Evolutionary conservation across 768 basidiomycete species (phyloP).

Genomic region (Mrakia frigida): DNA sequence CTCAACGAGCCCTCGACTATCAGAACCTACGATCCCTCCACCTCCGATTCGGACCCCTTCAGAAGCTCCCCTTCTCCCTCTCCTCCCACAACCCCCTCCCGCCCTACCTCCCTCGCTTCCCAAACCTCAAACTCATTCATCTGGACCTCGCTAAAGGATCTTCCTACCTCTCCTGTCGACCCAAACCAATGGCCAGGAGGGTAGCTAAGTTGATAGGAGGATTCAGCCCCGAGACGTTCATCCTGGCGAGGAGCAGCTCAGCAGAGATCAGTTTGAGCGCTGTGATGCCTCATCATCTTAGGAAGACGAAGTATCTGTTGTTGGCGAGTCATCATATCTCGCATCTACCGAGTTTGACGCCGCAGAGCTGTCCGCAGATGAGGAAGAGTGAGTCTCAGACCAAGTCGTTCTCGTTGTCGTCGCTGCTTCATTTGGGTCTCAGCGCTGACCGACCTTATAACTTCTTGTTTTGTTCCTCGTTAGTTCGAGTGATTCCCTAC

Average conservation of each 20-base stretch:
- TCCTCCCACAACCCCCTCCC: not conserved
- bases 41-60: slow-evolving; percentile 9
- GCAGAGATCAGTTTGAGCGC: slow-evolving; percentile 20
- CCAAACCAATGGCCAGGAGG: slow-evolving; percentile 26
- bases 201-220: slow-evolving; percentile 16
- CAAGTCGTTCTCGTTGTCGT: not conserved
- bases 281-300: slow-evolving; percentile 13
- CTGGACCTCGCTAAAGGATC: slow-evolving; percentile 14
- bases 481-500: not conserved
- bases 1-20: slow-evolving; percentile 18
- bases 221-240: slow-evolving; percentile 18
- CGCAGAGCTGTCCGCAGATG: not conserved
- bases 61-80: slow-evolving; percentile 7
- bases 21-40: slow-evolving; percentile 2
- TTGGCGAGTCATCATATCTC: slow-evolving; percentile 22
- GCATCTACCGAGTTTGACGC: slow-evolving; percentile 14
- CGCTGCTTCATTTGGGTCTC: not conserved
- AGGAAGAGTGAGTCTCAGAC: not conserved
- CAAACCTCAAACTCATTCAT: not conserved
- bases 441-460: not conserved
- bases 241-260: not conserved
- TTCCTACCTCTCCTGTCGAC: slow-evolving; percentile 14
- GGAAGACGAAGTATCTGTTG: not conserved
- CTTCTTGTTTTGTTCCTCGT: not conserved
- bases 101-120: slow-evolving; percentile 2